phyloP scores from a whole-genome alignment of 2,329 filamentous ascomycete genomes.

The Paramyrothecium roridum region DNA sequence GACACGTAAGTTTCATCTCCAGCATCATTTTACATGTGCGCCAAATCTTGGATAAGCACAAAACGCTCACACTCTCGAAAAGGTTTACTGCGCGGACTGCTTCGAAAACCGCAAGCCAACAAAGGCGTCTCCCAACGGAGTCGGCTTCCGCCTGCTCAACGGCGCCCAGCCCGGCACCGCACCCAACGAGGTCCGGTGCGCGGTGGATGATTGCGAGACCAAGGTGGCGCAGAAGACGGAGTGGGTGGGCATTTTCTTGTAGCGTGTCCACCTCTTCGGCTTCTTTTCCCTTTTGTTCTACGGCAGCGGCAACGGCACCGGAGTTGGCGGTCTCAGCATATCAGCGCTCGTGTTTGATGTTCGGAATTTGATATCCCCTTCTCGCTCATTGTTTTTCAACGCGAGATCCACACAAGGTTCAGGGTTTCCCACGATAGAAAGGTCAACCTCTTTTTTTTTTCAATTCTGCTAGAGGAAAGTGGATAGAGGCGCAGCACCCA shows the following conservation, averaged over 20 bases:
- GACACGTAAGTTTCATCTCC: slow-evolving; percentile 64
- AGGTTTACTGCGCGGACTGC: slow-evolving; percentile 64
- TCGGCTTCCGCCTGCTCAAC: slow-evolving; percentile 33
- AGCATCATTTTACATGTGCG: neutral
- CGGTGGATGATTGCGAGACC: slow-evolving; percentile 53
- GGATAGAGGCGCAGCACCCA: too few species aligned
- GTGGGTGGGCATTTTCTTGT: slow-evolving; percentile 62
- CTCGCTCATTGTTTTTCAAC: too few species aligned
- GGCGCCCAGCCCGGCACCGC: slow-evolving; percentile 20
- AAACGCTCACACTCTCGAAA: neutral
- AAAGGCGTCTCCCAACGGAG: slow-evolving; percentile 25
- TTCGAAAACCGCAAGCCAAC: slow-evolving; percentile 52
- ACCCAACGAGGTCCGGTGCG: slow-evolving; percentile 42
- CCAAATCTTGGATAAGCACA: too few species aligned
- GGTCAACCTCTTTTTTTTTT: too few species aligned
- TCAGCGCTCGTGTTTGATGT: too few species aligned
- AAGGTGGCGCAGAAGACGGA: slow-evolving; percentile 52
- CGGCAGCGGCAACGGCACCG: too few species aligned
- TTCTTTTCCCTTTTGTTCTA: neutral
- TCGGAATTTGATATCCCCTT: too few species aligned
- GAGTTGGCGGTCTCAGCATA: too few species aligned
- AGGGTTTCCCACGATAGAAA: too few species aligned
- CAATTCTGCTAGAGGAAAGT: too few species aligned
- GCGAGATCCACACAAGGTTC: too few species aligned
- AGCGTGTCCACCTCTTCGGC: slow-evolving; percentile 7